phyloP scores from a whole-genome alignment of 495 filamentous ascomycete species.

The Filosporella fistucella region DNA sequence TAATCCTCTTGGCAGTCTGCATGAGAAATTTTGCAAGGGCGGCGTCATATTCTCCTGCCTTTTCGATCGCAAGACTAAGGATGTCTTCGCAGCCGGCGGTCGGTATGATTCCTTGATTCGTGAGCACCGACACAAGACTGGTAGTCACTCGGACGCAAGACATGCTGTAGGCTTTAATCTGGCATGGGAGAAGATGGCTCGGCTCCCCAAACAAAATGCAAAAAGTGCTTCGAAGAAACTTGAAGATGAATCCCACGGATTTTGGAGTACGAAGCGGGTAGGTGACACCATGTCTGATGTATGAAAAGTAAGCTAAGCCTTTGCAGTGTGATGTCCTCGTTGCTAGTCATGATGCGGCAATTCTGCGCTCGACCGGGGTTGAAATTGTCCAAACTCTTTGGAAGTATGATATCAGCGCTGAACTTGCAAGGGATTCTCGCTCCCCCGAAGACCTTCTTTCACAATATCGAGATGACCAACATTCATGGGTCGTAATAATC shows the following conservation, averaged over 20 bases:
- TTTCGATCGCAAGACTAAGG: slow-evolving; percentile 75
- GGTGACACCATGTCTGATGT: slow-evolving; percentile 19
- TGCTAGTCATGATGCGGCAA: slow-evolving; percentile 73
- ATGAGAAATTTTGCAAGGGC: slow-evolving; percentile 87
- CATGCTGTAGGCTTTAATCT: slow-evolving; percentile 93
- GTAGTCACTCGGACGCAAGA: slow-evolving; percentile 41
- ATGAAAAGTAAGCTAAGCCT: no score
- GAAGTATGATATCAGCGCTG: slow-evolving; percentile 81
- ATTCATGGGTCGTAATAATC: slow-evolving; percentile 82
- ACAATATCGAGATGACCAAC: slow-evolving; percentile 63
- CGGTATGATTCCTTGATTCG: slow-evolving; percentile 85
- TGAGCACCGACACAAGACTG: slow-evolving; percentile 58
- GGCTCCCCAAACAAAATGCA: slow-evolving; percentile 53
- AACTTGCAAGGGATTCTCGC: slow-evolving; percentile 74
- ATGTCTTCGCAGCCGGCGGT: slow-evolving; percentile 91
- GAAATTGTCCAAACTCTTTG: slow-evolving; percentile 77
- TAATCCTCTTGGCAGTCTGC: slow-evolving; percentile 79
- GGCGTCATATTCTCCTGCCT: slow-evolving; percentile 89
- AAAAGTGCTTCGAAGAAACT: slow-evolving; percentile 66
- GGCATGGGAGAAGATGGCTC: slow-evolving; percentile 77
- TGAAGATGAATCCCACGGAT: slow-evolving; percentile 47
- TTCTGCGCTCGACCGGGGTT: slow-evolving; percentile 69
- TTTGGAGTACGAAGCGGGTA: slow-evolving; percentile 62
- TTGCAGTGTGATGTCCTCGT: slow-evolving; percentile 85
- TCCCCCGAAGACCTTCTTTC: slow-evolving; percentile 73